Evolutionary conservation across 139 green algal species (phyloP), one percentile per base, ranked within the genome.

Genomic region (Picochlorum costavermella): DNA sequence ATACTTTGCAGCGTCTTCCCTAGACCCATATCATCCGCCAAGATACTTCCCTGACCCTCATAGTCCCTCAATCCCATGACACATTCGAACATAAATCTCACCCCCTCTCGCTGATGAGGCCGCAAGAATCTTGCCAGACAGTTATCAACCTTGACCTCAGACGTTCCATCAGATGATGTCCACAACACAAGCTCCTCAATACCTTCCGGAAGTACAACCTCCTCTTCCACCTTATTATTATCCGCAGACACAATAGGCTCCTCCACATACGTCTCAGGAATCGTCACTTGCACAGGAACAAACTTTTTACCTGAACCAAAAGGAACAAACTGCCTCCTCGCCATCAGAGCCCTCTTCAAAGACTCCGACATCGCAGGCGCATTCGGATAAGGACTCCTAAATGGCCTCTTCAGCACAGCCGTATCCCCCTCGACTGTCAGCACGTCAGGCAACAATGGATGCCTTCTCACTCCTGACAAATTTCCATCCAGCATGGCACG

Each of bases 1-100:
- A 97, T 93, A 50, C 81, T 83, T 69, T 96, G 88, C n/a, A 96
- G 74, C 3, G 89, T 96, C 70, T 94, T 94, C 23, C 84, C 80
- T 17, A 82, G 60, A n/a, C 83, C 86, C 92, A 98, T 98, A 81
- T 97, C 92, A 68, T 97, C 92, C 2, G 92, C 92, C 28, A 98
- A 79, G 57, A 98, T 96, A 83, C 89, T 95, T 50, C 90, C 90
- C 11, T 66, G 5, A 13, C 60, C 63, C 29, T 75, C 75, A 61
- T 73, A 82, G 28, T 56, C 43, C 3, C 70, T 63, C 26, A 95
- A 78, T 23, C 94, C 94, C 26, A 70, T 79, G 6, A 97, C 90
- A 50, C 94, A 99, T 56, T 99, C 94, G 78, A 98, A 99, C 90
- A 99, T 96, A 76, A 99, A 99, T 70, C 88, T 69, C 37, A 98